Evolutionary conservation across 1,139 yeast species (phyloP).

Genomic region (Entelexis paramagnoliae): DNA sequence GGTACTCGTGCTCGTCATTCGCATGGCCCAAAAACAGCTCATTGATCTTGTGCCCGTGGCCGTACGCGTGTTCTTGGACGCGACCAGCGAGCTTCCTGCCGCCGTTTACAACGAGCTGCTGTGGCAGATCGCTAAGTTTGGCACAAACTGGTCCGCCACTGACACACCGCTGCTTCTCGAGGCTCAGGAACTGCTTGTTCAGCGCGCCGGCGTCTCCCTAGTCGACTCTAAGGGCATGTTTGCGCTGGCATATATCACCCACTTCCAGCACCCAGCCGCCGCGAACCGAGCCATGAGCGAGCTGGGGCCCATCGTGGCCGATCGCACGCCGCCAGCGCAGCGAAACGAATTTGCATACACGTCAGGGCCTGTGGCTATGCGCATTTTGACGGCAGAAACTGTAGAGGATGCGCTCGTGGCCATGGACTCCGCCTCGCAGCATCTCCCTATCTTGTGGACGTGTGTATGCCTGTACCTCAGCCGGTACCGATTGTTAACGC

Average conservation of each 20-base stretch:
- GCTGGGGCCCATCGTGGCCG: slow-evolving; percentile 4
- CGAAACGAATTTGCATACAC: slow-evolving; percentile 18
- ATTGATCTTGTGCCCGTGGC: slow-evolving; percentile 28
- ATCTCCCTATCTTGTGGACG: slow-evolving; percentile 27
- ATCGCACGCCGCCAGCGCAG: slow-evolving; percentile 1
- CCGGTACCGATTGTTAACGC: slow-evolving; percentile 23
- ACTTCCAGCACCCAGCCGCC: slow-evolving; percentile 9
- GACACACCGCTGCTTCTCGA: slow-evolving; percentile 25
- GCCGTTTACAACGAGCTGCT: slow-evolving; percentile 27
- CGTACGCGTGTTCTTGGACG: slow-evolving; percentile 24
- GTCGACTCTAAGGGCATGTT: slow-evolving; percentile 31
- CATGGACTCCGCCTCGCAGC: slow-evolving; percentile 7
- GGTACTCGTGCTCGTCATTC: slow-evolving; percentile 24
- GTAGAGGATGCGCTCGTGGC: slow-evolving; percentile 11
- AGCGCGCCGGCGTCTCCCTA: slow-evolving; percentile 20
- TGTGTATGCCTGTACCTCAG: slow-evolving; percentile 23
- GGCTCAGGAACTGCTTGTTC: slow-evolving; percentile 27
- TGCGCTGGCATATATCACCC: slow-evolving; percentile 27
- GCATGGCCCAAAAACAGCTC: slow-evolving; percentile 23
- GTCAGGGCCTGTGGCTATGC: slow-evolving; percentile 15
- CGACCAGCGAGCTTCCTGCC: slow-evolving; percentile 12
- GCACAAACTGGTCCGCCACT: slow-evolving; percentile 24
- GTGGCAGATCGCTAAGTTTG: slow-evolving; percentile 29
- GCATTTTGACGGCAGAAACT: slow-evolving; percentile 13
- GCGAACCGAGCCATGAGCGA: slow-evolving; percentile 12